Evolutionary conservation across 2,329 filamentous ascomycete genomes (phyloP), one percentile per base, ranked within the genome.

Genomic region (Pseudogymnoascus destructans): DNA sequence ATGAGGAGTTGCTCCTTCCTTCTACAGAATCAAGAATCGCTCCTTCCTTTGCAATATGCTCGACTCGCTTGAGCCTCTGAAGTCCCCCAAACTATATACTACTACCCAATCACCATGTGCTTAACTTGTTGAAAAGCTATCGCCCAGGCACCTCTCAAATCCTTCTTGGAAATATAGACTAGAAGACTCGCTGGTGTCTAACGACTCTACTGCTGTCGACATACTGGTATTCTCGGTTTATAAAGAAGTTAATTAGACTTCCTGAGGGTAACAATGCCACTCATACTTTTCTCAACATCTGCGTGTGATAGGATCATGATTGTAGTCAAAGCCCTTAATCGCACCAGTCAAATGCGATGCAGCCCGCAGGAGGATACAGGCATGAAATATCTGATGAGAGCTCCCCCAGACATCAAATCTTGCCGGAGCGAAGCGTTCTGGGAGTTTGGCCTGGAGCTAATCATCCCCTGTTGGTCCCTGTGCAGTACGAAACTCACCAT

Each of bases 231-330:
- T 17, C 46, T 52, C 9, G 15, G 15, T 11, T 30, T 13, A 30
- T 52, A 30, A 30, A 4, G 7, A 30, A 52, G 46, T 10, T 19
- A 52, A 52, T 52, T 52, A 19, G 46, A 9, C 46, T 30, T 52
- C 7, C 25, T 52, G 25, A 13, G 25, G 13, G 13, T 17, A 11
- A 30, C n/a, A 13, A 3, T 52, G 25, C 42, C 46, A 27, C 5
- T 13, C 42, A 52, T 52, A 52, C 46, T 52, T 52, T 25, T 52
- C 25, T 52, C 46, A 52, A 52, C 46, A 52, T 30, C 46, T 17
- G 46, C 46, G 46, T 10, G 46, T 52, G 8, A 5, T 17, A 30
- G 46, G 46, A 17, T 52, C 46, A 52, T 52, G 46, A 13, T 52
- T 52, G 30, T 52, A 52, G 15, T 52, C 46, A 13, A 52, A 52